Base-by-base conservation (phyloP, 2,329 filamentous ascomycete species). In the Cladorrhinum sp. region DNA sequence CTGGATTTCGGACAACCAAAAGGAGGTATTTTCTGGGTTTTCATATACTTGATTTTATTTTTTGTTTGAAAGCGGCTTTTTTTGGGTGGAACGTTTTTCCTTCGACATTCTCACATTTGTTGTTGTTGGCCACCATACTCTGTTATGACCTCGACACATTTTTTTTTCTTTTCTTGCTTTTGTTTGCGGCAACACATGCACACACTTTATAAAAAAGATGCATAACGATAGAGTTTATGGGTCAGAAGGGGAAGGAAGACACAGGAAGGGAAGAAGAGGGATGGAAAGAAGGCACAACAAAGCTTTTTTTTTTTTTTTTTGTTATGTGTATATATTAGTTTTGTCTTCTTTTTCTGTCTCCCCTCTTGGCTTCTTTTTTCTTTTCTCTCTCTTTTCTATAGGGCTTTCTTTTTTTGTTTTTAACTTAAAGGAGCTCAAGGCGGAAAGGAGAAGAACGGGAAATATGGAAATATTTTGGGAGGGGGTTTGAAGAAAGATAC, bases 161-260 rank as follows among this genome's bases (percentile, higher is more conserved):
- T 46, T 56, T 60, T 42, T 58, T 58, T 55, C 52, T 58, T 56
- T 39, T 62, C 53, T 48, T 20, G 21, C 21, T 55, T 60, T 55
- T 54, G 50, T 58, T 36, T 33, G 46, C 42, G 20, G 53, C 18
- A 46, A 16, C 39, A 42, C 24, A 53, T 20, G 50, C 57, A 26
- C 23, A 42, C 52, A 54, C 28, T 21, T 20, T 12, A 30, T 20
- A 18, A 58, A 63, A n/a, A 64, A 65, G 56, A 57, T 58, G 58
- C 58, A 60, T 62, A 51, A 58, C 48, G 53, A 62, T 63, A 67
- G 60, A 64, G 39, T 52, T 36, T 18, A 48, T 58, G 59, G 51
- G 18, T 54, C 20, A 55, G 33, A 55, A 30, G 39, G 24, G 23
- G 33, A 56, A 26, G 54, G 36, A 21, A 30, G 55, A 24, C 48